Evolutionary conservation across 164 flowering plant genomes (phyloP), one percentile per base, ranked within the genome.

Genomic region (Nymphaea colorata): DNA sequence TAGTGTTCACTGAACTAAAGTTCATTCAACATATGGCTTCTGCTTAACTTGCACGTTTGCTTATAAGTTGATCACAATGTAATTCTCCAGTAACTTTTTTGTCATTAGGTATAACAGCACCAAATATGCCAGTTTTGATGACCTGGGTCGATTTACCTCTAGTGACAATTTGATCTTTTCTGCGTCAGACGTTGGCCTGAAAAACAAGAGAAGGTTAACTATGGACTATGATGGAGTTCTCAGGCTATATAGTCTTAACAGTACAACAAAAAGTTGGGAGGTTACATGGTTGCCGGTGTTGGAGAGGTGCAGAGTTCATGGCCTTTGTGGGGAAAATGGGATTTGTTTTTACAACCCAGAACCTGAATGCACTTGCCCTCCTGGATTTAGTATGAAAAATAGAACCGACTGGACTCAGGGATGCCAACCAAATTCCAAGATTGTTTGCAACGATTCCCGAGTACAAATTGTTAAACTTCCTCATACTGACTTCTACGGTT

Each of bases 401-500:
- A 44, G 2, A 0, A 3, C 61, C 0, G 81, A 76, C 43, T 76
- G 82, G 84, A 59, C 73, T 11, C 14, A 55, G 4, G 86, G 86
- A 3, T 83, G 86, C 44, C 67, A 68, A 59, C 72, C 82, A 4
- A 62, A 72, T 5, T 76, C 73, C 57, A 69, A 73, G 10, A 43
- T 44, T 15, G 43, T 77, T 0, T 62, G 72, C 51, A 43, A 72
- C 15, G 4, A 57, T 2, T 17, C 12, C 2, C 61, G 69, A 7
- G 3, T 4, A 6, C 57, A 4, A 8, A 76, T 74, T 59, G 18
- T 73, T 2, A 5, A 42, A 1, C 74, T 76, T 17, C 65, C 68
- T 43, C 69, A 72, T 18, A 67, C 64, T 4, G 76, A 81, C 18
- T 64, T 75, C 15, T 80, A 71, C 41, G 85, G 85, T 3, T 74